Evolutionary conservation across 75 land plant species (phyloP).

Genomic region (Cunninghamia lanceolata): DNA sequence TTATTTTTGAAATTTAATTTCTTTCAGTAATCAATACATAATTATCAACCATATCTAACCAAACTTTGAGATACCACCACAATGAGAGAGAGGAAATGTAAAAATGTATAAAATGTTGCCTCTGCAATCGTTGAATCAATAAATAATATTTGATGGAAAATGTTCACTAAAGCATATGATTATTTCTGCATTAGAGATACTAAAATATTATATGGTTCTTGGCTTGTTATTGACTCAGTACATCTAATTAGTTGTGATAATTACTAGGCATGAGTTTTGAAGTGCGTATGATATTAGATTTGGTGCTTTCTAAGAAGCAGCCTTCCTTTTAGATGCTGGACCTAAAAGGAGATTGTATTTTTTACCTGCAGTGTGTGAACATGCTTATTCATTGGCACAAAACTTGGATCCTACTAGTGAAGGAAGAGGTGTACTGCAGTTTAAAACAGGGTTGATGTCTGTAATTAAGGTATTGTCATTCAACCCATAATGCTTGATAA

Average conservation of each 20-base stretch:
- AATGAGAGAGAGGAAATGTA: background rate
- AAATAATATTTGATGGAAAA: background rate
- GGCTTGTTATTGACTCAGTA: background rate
- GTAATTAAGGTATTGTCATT: slow-evolving; percentile 27
- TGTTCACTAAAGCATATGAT: background rate
- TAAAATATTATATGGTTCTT: background rate
- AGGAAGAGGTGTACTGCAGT: slow-evolving; percentile 37
- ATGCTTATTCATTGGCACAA: slow-evolving; percentile 37
- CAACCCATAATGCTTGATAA: background rate
- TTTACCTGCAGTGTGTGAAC: slow-evolving; percentile 27
- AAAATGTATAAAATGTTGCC: background rate
- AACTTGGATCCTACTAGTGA: slow-evolving; percentile 34
- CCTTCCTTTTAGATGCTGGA: background rate
- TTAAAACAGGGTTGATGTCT: slow-evolving; percentile 33
- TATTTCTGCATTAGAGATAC: background rate
- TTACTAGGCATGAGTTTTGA: no score
- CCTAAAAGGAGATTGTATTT: background rate
- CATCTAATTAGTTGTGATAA: background rate
- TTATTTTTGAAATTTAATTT: background rate
- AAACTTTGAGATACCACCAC: background rate
- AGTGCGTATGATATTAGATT: no score
- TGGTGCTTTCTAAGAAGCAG: background rate
- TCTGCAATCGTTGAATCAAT: background rate
- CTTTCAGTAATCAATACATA: background rate
- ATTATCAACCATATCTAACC: background rate